A percentile compares a stretch with the other conserved stretches of the same genome.
Conservation (phyloP, 2,329 filamentous ascomycete species). For the Leptographium flavum region DNA sequence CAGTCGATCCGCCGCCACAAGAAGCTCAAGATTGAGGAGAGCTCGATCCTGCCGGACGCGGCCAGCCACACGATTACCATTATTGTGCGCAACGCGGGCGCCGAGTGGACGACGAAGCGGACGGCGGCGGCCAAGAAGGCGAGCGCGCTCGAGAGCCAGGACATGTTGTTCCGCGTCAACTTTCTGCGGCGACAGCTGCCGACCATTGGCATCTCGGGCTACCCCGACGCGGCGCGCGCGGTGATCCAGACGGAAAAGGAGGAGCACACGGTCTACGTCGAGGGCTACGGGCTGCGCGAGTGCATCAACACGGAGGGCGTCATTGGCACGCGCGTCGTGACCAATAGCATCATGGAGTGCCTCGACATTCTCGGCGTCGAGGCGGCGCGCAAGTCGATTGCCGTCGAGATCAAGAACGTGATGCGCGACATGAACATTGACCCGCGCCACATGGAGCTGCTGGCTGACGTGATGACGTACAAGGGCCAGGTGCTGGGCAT, state of each 20-base stretch:
- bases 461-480: slow-evolving; percentile 98
- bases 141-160: slow-evolving; percentile 16
- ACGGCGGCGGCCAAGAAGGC: slow-evolving; percentile 22
- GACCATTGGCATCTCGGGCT: slow-evolving; percentile 75
- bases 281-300: slow-evolving; percentile 78
- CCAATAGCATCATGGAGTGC: slow-evolving; percentile 86
- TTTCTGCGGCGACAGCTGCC: slow-evolving; percentile 73
- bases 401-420: slow-evolving; percentile 72
- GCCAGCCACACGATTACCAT: slow-evolving; percentile 55
- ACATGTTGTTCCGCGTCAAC: slow-evolving; percentile 67
- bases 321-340: slow-evolving; percentile 56
- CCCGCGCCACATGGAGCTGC: slow-evolving; percentile 90
- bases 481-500: slow-evolving; percentile 95
- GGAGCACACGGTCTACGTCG: slow-evolving; percentile 67
- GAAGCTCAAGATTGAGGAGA: slow-evolving; percentile 58
- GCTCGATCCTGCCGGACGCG: slow-evolving; percentile 47
- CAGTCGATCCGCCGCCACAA: slow-evolving; percentile 65
- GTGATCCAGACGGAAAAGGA: slow-evolving; percentile 71
- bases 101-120: slow-evolving; percentile 33
- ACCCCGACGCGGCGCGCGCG: slow-evolving; percentile 70
- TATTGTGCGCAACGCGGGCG: slow-evolving; percentile 42
- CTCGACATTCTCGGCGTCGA: slow-evolving; percentile 84
- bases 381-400: slow-evolving; percentile 79
- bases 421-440: slow-evolving; percentile 96
- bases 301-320: slow-evolving; percentile 95